These are phyloP conservation scores for Nakataea oryzae DNA, from an alignment of 2,329 filamentous ascomycete species.

Conservation along the genomic window DNA sequence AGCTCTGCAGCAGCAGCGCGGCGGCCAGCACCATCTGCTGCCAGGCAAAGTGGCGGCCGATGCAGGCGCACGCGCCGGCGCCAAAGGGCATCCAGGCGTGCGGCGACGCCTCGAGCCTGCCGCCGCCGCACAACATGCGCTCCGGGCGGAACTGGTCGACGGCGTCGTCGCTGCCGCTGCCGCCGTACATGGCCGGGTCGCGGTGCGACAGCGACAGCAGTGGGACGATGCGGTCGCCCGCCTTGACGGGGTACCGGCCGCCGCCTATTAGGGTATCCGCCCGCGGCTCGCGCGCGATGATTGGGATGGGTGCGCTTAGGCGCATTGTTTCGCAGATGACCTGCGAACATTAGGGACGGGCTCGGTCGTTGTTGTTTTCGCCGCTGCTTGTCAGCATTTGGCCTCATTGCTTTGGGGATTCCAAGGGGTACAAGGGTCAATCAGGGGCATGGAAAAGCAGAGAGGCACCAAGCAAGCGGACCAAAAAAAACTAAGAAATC, in stretches of 20 bases:
- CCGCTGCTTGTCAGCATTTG: too few relatives aligned
- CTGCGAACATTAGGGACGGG: too few relatives aligned
- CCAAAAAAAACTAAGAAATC: constrained; percentile 1
- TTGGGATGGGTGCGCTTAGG: constrained; percentile 48
- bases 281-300: constrained; percentile 41
- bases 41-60: constrained; percentile 42
- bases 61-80: constrained; percentile 39
- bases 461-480: background rate
- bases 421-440: background rate
- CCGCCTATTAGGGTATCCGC: constrained; percentile 28
- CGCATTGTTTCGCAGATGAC: constrained; percentile 56
- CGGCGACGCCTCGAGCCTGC: constrained; percentile 28
- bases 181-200: constrained; percentile 45
- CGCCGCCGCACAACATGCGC: constrained; percentile 30
- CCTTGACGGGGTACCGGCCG: constrained; percentile 43
- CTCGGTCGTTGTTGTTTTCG: too few relatives aligned
- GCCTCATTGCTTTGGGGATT: too few relatives aligned
- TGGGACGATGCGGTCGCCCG: constrained; percentile 30
- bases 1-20: constrained; percentile 56
- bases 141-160: constrained; percentile 39
- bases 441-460: background rate
- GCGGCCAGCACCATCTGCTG: constrained; percentile 35
- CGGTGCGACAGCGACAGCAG: constrained; percentile 38
- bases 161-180: constrained; percentile 37
- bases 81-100: constrained; percentile 42